Percentiles rank a stretch among this genome's conserved stretches.
These are phyloP conservation scores for Pichia sorboxylosa DNA, from an alignment of 1,139 yeast species.

Conservation along the genomic window DNA sequence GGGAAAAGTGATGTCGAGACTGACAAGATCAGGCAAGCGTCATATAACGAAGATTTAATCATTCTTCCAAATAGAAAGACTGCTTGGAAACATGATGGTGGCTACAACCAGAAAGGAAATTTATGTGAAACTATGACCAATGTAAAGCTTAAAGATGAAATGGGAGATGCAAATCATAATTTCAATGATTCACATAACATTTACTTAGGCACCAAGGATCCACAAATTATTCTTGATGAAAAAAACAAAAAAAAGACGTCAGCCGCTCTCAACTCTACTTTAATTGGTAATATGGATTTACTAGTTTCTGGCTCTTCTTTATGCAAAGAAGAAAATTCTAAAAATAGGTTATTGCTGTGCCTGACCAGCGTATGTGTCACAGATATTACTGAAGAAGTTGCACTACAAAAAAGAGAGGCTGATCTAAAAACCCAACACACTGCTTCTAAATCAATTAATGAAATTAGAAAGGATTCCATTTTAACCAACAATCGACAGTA, in stretches of 20 bases:
- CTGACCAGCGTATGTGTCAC: constrained; percentile 57
- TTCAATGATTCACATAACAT: too few species aligned
- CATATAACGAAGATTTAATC: too few species aligned
- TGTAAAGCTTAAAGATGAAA: too few species aligned
- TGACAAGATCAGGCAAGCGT: too few species aligned
- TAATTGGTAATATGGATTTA: constrained; percentile 73
- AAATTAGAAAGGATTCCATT: constrained; percentile 3
- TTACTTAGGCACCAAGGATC: too few species aligned
- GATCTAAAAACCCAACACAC: not conserved
- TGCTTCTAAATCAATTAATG: constrained; percentile 1
- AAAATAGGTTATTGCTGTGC: constrained; percentile 57
- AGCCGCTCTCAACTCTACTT: constrained; percentile 48
- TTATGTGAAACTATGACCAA: too few species aligned
- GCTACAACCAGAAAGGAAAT: too few species aligned
- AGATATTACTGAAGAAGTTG: constrained; percentile 32
- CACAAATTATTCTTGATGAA: constrained; percentile 10
- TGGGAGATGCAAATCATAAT: too few species aligned
- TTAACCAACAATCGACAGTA: constrained; percentile 35
- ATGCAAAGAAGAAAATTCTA: constrained; percentile 65
- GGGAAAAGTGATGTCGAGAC: too few species aligned
- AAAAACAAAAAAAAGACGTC: constrained; percentile 37
- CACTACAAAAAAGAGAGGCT: not conserved
- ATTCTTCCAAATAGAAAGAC: too few species aligned
- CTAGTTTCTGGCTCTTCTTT: constrained; percentile 66
- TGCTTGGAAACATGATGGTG: too few species aligned